A percentile compares a stretch with the other conserved stretches of the same genome.
Evolutionary conservation across 306 rosid species (phyloP).

Genomic region (Lathyrus aphaca): DNA sequence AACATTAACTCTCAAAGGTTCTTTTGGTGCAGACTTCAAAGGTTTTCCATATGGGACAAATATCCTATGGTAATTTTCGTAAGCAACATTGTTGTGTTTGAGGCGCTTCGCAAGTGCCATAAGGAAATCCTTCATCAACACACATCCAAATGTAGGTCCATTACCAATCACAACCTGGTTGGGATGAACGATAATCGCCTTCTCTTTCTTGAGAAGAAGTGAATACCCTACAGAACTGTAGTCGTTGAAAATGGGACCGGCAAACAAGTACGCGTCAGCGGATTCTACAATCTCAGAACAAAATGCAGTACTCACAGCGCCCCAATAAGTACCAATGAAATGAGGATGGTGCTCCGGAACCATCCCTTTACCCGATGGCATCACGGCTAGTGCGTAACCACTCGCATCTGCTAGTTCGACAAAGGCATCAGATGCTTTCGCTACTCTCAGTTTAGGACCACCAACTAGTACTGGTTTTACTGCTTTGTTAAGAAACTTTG

Average conservation of each 20-base stretch:
- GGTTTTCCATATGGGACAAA: conserved; percentile 72
- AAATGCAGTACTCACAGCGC: conserved; percentile 67
- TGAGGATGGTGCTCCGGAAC: conserved; percentile 78
- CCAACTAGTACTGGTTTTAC: conserved; percentile 86
- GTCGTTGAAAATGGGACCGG: conserved; percentile 70
- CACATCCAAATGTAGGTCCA: conserved; percentile 68
- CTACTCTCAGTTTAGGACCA: conserved; percentile 78
- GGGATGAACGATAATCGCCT: conserved; percentile 62
- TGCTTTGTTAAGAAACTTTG: conserved; percentile 74
- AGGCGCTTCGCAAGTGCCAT: conserved; percentile 52
- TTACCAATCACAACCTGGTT: conserved; percentile 55
- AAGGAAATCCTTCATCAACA: conserved; percentile 67
- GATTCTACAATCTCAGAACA: conserved; percentile 73
- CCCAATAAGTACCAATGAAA: conserved; percentile 91
- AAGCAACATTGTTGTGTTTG: conserved; percentile 53
- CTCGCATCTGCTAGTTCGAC: conserved; percentile 73
- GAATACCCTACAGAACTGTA: conserved; percentile 74
- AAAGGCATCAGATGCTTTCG: conserved; percentile 66
- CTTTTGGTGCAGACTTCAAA: conserved; percentile 50
- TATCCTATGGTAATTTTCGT: conserved; percentile 81
- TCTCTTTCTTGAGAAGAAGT: conserved; percentile 65
- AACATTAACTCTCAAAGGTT: conserved; percentile 81
- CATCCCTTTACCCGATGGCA: conserved; percentile 85
- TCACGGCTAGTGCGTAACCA: conserved; percentile 74
- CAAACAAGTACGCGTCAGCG: conserved; percentile 63